These are phyloP conservation scores for Physaria fendleri DNA, from an alignment of 345 rosid genomes.

Conservation along the genomic window DNA sequence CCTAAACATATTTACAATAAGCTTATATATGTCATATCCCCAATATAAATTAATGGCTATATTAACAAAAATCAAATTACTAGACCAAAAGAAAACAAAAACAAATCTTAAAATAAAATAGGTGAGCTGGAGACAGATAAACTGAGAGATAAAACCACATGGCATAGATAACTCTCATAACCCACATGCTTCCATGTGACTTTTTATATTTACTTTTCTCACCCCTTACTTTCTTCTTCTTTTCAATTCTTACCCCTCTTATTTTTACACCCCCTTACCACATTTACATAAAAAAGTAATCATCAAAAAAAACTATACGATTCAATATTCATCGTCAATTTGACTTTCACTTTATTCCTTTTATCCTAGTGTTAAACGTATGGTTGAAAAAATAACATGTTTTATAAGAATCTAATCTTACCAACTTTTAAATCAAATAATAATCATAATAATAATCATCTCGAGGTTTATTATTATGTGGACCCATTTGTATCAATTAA, in stretches of 20 bases:
- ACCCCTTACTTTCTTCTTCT: background rate
- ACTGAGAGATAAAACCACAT: constrained; percentile 51
- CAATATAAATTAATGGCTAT: background rate
- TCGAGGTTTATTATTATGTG: constrained; percentile 8
- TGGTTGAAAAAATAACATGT: background rate
- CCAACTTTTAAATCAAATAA: background rate
- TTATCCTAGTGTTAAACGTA: background rate
- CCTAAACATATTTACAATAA: too few relatives aligned
- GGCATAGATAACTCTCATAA: constrained; percentile 25
- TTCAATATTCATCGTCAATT: background rate
- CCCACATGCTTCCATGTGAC: constrained; percentile 17
- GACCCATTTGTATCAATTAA: constrained; percentile 15
- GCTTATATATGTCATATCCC: background rate
- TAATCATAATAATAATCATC: constrained; percentile 19
- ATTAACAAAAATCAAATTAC: background rate
- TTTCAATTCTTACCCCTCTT: background rate
- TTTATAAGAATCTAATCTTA: constrained; percentile 12
- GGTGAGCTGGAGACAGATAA: constrained; percentile 65
- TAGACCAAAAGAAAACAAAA: background rate
- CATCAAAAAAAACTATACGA: background rate
- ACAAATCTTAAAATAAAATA: background rate
- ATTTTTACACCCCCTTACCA: background rate
- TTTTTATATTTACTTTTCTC: constrained; percentile 8
- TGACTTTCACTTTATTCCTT: background rate
- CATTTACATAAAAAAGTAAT: background rate